Evolutionary conservation across 805 yeast genomes (phyloP).

Genomic region (Metschnikowia dekortorum): DNA sequence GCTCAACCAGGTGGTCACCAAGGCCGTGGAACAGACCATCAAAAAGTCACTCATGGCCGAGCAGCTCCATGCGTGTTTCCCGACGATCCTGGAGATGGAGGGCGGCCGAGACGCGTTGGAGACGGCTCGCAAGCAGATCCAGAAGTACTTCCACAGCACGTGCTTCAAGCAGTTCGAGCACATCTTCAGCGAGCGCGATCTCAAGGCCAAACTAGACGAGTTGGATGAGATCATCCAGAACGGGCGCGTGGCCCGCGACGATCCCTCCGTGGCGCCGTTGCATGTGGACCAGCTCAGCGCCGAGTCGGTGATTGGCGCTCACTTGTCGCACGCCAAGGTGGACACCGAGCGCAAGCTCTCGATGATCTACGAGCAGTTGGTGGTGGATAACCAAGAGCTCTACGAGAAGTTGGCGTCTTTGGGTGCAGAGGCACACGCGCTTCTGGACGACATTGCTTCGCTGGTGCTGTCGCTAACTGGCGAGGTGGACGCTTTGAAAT

Average conservation of each 20-base stretch:
- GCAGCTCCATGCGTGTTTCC: constrained; percentile 51
- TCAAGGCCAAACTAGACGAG: constrained; percentile 41
- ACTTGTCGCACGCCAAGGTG: constrained; percentile 17
- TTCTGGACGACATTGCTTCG: constrained; percentile 19
- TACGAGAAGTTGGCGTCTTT: constrained; percentile 20
- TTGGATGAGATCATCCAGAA: constrained; percentile 44
- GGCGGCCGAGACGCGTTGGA: constrained; percentile 43
- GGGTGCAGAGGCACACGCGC: constrained; percentile 18
- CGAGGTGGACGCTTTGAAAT: constrained; percentile 18
- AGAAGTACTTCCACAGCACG: constrained; percentile 47
- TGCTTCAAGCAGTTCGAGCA: constrained; percentile 50
- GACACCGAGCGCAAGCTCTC: constrained; percentile 25
- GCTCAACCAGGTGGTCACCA: constrained; percentile 45
- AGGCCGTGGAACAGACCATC: constrained; percentile 53
- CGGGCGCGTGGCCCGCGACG: constrained; percentile 31
- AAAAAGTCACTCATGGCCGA: constrained; percentile 46
- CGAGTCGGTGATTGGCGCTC: constrained; percentile 30
- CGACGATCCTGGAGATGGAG: constrained; percentile 43
- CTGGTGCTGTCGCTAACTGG: constrained; percentile 15
- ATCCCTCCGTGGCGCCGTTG: constrained; percentile 16
- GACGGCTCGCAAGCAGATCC: constrained; percentile 49
- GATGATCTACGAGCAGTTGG: constrained; percentile 35
- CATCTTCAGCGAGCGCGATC: constrained; percentile 46
- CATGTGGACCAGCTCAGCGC: constrained; percentile 30
- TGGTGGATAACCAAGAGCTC: constrained; percentile 31